phyloP scores from a whole-genome alignment of 1,284 basidiomycete species.

The Ustilago cynodontis region DNA sequence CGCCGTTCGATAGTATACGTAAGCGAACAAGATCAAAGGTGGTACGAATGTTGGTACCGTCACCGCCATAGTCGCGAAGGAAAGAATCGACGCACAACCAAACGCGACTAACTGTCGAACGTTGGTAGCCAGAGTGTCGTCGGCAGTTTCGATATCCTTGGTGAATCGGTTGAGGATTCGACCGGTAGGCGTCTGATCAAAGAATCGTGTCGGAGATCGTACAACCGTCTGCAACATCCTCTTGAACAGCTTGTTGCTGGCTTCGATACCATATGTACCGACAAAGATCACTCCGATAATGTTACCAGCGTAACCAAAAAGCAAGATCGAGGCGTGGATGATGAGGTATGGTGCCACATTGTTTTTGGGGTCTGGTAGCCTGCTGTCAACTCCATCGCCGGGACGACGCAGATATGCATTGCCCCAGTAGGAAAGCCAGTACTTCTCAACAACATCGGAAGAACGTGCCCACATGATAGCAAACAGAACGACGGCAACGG shows the following conservation, averaged over 20 bases:
- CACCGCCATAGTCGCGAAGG: constrained; percentile 54
- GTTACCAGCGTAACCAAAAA: not conserved
- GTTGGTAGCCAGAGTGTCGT: constrained; percentile 70
- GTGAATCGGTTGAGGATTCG: constrained; percentile 73
- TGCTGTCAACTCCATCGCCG: not conserved
- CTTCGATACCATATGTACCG: constrained; percentile 18
- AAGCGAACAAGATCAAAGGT: constrained; percentile 70
- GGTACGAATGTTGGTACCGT: constrained; percentile 70
- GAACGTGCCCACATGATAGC: constrained; percentile 25
- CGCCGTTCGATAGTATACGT: constrained; percentile 72
- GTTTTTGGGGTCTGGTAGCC: constrained; percentile 17
- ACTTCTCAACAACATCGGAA: constrained; percentile 33
- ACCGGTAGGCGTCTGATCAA: constrained; percentile 68
- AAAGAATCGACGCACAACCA: constrained; percentile 69
- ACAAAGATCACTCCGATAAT: constrained; percentile 10
- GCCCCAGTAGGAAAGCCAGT: constrained; percentile 48
- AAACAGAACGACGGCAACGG: constrained; percentile 21
- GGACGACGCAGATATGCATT: constrained; percentile 17
- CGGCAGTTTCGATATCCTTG: constrained; percentile 73
- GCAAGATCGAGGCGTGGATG: constrained; percentile 18
- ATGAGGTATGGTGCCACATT: constrained; percentile 29
- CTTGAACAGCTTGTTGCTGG: constrained; percentile 52
- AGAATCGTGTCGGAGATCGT: constrained; percentile 59
- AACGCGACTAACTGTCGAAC: constrained; percentile 27
- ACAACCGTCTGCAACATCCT: constrained; percentile 53